Conservation (phyloP, 345 rosid species). For the Durio zibethinus region DNA sequence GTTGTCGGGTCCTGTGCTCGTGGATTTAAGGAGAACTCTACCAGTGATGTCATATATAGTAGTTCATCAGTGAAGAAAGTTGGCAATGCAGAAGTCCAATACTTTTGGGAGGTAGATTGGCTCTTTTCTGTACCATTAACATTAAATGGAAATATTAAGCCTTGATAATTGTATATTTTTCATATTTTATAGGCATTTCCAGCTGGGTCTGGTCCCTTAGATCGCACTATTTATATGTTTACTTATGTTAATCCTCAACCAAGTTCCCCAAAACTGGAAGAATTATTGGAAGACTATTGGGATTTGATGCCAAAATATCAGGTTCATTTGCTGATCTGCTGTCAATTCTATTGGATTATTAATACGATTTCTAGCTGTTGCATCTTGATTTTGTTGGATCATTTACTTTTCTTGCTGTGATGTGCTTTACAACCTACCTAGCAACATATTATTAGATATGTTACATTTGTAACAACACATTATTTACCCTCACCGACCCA, state of each 20-base stretch:
- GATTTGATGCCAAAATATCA: conserved; percentile 86
- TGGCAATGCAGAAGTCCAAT: conserved; percentile 67
- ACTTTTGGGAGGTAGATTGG: conserved; percentile 86
- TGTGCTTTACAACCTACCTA: not conserved
- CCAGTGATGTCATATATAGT: conserved; percentile 85
- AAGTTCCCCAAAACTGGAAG: conserved; percentile 71
- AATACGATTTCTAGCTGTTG: conserved; percentile 3
- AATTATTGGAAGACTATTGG: conserved; percentile 85
- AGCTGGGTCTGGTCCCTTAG: conserved; percentile 82
- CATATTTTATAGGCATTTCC: conserved; percentile 76
- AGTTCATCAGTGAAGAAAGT: conserved; percentile 65
- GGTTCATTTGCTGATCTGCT: conserved; percentile 37
- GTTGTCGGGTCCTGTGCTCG: conserved; percentile 96
- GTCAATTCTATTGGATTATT: not conserved
- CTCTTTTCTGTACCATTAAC: not conserved
- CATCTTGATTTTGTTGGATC: conserved; percentile 2
- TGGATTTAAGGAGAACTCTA: conserved; percentile 68
- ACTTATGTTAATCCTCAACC: conserved; percentile 84
- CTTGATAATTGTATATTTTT: conserved; percentile 13
- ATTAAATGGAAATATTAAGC: not conserved
- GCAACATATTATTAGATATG: not conserved
- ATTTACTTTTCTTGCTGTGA: not conserved
- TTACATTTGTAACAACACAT: not conserved
- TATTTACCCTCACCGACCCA: not conserved
- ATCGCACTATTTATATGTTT: conserved; percentile 98